Evolutionary conservation across 306 rosid species (phyloP).

Genomic region (Rosa multiflora): DNA sequence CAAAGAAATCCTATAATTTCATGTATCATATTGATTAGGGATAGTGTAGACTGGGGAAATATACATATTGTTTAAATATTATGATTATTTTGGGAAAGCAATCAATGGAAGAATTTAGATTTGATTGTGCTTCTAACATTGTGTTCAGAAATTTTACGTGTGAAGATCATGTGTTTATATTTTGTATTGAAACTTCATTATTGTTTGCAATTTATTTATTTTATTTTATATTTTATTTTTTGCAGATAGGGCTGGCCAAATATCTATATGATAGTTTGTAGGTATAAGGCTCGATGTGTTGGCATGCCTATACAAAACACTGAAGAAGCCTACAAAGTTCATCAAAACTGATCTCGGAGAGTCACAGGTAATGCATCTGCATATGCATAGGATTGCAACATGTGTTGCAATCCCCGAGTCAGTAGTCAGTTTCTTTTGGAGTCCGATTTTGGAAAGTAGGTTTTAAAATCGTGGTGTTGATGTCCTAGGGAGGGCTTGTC

Average conservation of each 20-base stretch:
- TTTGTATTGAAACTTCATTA: background rate
- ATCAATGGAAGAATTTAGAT: background rate
- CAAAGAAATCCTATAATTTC: background rate
- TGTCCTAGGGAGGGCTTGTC: no score
- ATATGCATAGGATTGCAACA: no score
- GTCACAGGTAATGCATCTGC: no score
- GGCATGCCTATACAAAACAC: no score
- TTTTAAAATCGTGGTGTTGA: no score
- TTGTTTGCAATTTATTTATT: constrained; percentile 35
- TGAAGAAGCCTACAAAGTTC: no score
- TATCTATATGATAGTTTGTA: no score
- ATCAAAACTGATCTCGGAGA: no score
- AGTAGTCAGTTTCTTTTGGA: no score
- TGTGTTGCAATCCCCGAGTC: no score
- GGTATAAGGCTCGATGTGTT: no score
- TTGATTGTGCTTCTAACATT: background rate
- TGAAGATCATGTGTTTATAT: background rate
- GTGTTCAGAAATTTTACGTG: background rate
- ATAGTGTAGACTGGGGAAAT: background rate
- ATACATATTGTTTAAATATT: background rate
- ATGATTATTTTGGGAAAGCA: background rate
- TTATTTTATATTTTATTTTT: constrained; percentile 10
- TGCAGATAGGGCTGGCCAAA: constrained; percentile 68
- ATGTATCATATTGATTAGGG: background rate
- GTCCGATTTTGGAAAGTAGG: no score